Evolutionary conservation across 805 yeast genomes (phyloP), one percentile per base, ranked within the genome.

Genomic region (Metschnikowia picachoensis): DNA sequence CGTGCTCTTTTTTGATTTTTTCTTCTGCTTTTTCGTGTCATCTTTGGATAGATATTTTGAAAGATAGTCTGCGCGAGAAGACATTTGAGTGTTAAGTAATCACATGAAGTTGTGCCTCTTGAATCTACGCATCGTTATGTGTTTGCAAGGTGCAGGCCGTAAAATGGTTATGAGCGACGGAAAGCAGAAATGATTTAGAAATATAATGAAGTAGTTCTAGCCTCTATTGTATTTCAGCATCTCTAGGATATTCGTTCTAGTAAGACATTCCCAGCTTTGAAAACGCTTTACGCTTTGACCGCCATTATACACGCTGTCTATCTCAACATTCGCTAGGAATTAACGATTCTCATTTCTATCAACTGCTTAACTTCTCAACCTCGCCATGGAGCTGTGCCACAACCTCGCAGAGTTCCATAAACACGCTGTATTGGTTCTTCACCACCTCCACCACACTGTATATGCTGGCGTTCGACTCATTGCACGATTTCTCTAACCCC

Each of bases 381-480:
- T 66, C 68, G 39, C 58, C 65, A 63, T 85, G 92, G 35, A 84
- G 62, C 53, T 82, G 87, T 2, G 92, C 91, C 60, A 84, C 75
- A 35, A 79, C 76, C 60, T 85, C 87, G 40, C 91, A 84, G 37
- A 83, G 71, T 61, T 85, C 91, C 81, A 85, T 82, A 63, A 84
- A 86, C 43, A 85, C 66, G 37, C 72, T 71, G 60, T 83, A 85
- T 62, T 85, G 92, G 55, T 80, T 82, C 46, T 79, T 78, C 25
- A 86, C 74, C 0, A 87, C 82, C 40, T 76, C 74, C 13, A 83
- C 78, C 27, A 85, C 74, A 52, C 76, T 71, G 48, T 61, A 59
- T 41, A 72, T 62, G 42, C 68, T 61, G 41, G 74, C 70, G 49
- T 66, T 60, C 59, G 82, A 64, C 44, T 67, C 73, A 33, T 54